Base-by-base conservation (phyloP, 2,329 filamentous ascomycete genomes). In the Ophiostoma himal-ulmi region DNA sequence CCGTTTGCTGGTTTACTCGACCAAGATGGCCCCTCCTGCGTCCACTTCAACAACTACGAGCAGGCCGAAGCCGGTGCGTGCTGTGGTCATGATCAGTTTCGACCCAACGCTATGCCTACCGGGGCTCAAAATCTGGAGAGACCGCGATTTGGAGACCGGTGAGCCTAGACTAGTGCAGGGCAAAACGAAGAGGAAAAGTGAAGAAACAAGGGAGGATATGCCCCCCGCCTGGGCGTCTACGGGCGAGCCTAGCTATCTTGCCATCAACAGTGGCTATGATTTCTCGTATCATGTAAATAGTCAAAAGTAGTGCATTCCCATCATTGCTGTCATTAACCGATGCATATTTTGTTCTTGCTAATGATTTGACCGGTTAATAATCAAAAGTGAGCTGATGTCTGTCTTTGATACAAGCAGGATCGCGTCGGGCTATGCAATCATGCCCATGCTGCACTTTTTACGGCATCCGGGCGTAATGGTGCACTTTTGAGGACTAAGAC, bases 1-100 rank as follows among this genome's bases (percentile, higher is more conserved):
- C n/a, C 76, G 81, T 14, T 80, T 79, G 5, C 72, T 85, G n/a
- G 75, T 85, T 3, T 86, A 84, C 73, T 76, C 80, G 11, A 79
- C 78, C 17, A 39, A 65, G 36, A 39, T 36, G 10, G 2, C 20
- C 6, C 20, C 8, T 3, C 7, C 20, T 20, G 5, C 10, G 2
- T 20, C 60, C 36, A 65, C 17, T 2, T 22, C 22, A 30, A 30
- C 52, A 34, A n/a, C 14, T 22, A 20, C 60, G 20, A 14, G 75
- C 41, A 48, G 44, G 34, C 11, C 20, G 8, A 71, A 74, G 34
- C 75, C 77, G 1, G 14, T 44, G 14, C 66, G 48, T 30, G 78
- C 80, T 0, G 72, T 84, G 14, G 78, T 83, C 0, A 79, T 83
- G 62, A 72, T 84, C 2, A 79, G 78, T 5, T 84, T 82, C 71